These are phyloP conservation scores for Lomentospora prolificans DNA, from an alignment of 2,329 filamentous ascomycete genomes.

Conservation along the genomic window DNA sequence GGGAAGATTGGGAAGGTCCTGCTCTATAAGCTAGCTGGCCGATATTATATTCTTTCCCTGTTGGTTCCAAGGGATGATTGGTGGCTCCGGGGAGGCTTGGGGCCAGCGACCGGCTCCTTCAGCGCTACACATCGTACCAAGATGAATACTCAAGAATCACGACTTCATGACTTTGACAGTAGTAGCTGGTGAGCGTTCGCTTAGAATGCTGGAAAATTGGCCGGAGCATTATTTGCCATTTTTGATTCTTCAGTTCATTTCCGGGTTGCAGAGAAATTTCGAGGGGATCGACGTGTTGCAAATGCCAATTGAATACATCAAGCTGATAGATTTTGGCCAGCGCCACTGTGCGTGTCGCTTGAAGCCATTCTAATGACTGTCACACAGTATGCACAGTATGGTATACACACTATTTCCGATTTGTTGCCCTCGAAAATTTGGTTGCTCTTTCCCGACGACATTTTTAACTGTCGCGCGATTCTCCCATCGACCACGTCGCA, in stretches of 20 bases:
- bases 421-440: background rate
- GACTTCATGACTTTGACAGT: background rate
- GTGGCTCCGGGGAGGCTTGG: background rate
- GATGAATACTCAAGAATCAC: background rate
- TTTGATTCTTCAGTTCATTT: background rate
- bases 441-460: background rate
- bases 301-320: too few species aligned
- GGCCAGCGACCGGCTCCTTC: background rate
- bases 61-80: too few species aligned
- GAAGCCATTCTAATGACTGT: background rate
- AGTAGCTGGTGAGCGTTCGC: background rate
- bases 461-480: too few species aligned
- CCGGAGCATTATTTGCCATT: background rate
- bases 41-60: background rate
- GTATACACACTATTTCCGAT: background rate
- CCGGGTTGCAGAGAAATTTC: too few species aligned
- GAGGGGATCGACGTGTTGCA: too few species aligned
- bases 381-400: background rate
- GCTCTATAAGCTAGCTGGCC: conserved; percentile 28
- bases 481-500: too few species aligned
- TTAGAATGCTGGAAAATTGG: too few species aligned
- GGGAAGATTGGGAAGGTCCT: conserved; percentile 73
- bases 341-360: background rate
- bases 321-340: too few species aligned
- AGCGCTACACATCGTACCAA: background rate